phyloP scores from a whole-genome alignment of 2,329 filamentous ascomycete genomes.

The Phialophora tarda region DNA sequence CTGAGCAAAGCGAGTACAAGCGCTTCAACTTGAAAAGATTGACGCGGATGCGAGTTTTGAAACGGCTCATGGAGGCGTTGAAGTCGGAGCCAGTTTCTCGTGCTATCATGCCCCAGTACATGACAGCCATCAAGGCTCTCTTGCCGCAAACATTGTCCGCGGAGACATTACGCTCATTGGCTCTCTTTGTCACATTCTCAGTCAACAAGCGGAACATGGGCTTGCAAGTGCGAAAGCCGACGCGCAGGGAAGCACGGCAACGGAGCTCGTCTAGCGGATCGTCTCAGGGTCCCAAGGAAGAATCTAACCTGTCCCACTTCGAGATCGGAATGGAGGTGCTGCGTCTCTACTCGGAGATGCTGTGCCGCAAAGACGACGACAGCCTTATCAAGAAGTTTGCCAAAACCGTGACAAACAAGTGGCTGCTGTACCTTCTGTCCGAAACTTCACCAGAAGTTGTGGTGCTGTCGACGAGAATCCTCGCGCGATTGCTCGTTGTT shows the following conservation, averaged over 20 bases:
- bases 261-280: conserved; percentile 38
- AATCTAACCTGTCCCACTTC: conserved; percentile 58
- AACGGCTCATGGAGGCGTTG: conserved; percentile 84
- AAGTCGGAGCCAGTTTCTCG: conserved; percentile 80
- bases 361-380: conserved; percentile 74
- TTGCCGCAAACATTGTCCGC: conserved; percentile 80
- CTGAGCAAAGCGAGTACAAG: conserved; percentile 86
- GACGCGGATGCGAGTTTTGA: conserved; percentile 88
- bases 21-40: conserved; percentile 89
- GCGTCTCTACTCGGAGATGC: conserved; percentile 74
- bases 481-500: conserved; percentile 80
- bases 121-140: conserved; percentile 77
- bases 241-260: conserved; percentile 43
- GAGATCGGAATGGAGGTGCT: conserved; percentile 78
- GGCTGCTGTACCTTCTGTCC: conserved; percentile 87
- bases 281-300: conserved; percentile 43
- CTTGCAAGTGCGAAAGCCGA: conserved; percentile 55
- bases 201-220: conserved; percentile 68
- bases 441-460: conserved; percentile 86
- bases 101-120: conserved; percentile 75
- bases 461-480: conserved; percentile 77
- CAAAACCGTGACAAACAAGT: conserved; percentile 95
- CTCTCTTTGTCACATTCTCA: conserved; percentile 91
- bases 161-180: conserved; percentile 83
- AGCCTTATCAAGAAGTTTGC: conserved; percentile 83